Evolutionary conservation across 768 basidiomycete species (phyloP).

Genomic region (Lentinula boryana): DNA sequence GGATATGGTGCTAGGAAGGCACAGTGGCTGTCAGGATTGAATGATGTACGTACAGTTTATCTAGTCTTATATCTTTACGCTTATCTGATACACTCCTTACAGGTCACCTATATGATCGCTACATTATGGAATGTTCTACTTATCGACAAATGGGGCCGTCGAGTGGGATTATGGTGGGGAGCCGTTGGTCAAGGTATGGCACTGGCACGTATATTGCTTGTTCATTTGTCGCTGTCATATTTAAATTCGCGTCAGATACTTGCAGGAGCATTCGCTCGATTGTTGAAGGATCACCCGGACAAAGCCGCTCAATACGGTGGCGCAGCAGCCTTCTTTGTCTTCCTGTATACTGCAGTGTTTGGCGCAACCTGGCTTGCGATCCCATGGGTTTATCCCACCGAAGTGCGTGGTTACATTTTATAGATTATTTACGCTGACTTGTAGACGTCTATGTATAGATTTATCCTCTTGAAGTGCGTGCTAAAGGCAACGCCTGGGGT

Average conservation of each 20-base stretch:
- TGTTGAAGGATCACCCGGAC: slow-evolving; percentile 34
- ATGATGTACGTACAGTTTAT: slow-evolving; percentile 24
- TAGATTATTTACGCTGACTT: too few relatives aligned
- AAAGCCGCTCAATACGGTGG: slow-evolving; percentile 32
- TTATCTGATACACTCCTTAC: neutral
- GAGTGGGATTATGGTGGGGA: slow-evolving; percentile 40
- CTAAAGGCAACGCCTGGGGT: slow-evolving; percentile 41
- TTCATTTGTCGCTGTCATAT: neutral
- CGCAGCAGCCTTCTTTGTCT: slow-evolving; percentile 37
- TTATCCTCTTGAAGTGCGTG: slow-evolving; percentile 36
- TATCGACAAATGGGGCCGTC: slow-evolving; percentile 37
- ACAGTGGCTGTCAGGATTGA: slow-evolving; percentile 39
- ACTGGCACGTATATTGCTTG: slow-evolving; percentile 11
- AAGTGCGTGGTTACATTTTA: slow-evolving; percentile 10
- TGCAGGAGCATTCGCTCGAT: slow-evolving; percentile 33
- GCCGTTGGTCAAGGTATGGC: slow-evolving; percentile 33
- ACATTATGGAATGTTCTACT: slow-evolving; percentile 35
- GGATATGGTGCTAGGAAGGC: slow-evolving; percentile 36
- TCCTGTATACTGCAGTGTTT: slow-evolving; percentile 36
- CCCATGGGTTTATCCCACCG: slow-evolving; percentile 29
- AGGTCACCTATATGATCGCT: slow-evolving; percentile 38
- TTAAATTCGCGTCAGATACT: slow-evolving; percentile 21
- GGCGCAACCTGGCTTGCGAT: slow-evolving; percentile 44
- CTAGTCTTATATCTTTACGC: neutral
- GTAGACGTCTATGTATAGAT: slow-evolving; percentile 20